Evolutionary conservation across 2,329 filamentous ascomycete species (phyloP).

Genomic region (Colletotrichum sp.): DNA sequence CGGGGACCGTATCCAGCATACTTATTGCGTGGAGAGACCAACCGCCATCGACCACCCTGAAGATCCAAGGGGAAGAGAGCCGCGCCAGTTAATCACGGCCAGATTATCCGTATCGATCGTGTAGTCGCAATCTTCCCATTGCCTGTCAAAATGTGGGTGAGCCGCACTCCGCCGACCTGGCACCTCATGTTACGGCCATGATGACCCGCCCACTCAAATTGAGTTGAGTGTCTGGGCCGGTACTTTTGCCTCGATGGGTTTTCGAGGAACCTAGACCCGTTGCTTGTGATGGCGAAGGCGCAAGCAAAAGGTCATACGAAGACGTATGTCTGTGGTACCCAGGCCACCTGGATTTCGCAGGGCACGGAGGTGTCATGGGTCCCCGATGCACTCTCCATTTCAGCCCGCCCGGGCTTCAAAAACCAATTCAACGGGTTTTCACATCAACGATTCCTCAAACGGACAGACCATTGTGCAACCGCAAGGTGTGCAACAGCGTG

Average conservation of each 20-base stretch:
- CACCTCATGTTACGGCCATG: background rate
- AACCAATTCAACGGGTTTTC: conserved; percentile 1
- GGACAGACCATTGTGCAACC: background rate
- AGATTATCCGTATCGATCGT: background rate
- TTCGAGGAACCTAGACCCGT: background rate
- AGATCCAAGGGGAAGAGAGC: background rate
- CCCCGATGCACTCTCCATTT: background rate
- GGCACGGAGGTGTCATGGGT: background rate
- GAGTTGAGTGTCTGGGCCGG: background rate
- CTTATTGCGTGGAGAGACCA: background rate
- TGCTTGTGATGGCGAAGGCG: background rate
- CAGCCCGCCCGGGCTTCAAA: background rate
- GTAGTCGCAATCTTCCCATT: background rate
- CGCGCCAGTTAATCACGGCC: background rate
- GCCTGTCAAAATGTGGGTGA: conserved; percentile 4
- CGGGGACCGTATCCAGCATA: background rate
- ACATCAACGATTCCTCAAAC: background rate
- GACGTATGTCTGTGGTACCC: background rate
- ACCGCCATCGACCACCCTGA: background rate
- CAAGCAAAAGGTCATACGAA: background rate
- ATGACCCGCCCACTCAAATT: background rate
- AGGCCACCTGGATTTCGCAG: background rate
- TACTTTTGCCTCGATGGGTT: background rate
- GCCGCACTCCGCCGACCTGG: background rate
- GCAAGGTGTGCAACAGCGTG: background rate